phyloP scores from a whole-genome alignment of 805 yeast species.

The Clavispora vitiphila region DNA sequence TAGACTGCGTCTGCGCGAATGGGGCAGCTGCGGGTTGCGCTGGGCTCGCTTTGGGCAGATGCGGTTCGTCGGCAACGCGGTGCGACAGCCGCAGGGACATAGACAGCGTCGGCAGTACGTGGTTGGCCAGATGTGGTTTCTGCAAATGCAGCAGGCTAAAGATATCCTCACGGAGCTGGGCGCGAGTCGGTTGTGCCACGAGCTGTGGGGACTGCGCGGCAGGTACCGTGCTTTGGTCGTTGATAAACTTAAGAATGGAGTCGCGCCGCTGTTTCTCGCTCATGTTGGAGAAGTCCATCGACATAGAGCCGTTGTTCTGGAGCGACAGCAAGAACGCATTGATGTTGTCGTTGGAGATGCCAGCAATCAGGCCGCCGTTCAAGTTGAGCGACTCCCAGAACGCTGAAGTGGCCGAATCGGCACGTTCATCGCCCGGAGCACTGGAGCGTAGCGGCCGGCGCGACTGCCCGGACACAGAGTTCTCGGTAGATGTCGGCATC shows the following conservation, averaged over 20 bases:
- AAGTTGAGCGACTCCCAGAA: slow-evolving; percentile 24
- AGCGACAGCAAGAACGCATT: slow-evolving; percentile 31
- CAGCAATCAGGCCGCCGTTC: slow-evolving; percentile 26
- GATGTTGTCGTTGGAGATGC: slow-evolving; percentile 26
- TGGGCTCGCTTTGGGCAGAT: slow-evolving; percentile 38
- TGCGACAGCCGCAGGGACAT: slow-evolving; percentile 28
- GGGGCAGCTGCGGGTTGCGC: neutral
- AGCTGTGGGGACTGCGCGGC: slow-evolving; percentile 3
- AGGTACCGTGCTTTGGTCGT: slow-evolving; percentile 22
- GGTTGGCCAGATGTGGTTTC: slow-evolving; percentile 11
- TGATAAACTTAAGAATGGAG: slow-evolving; percentile 33
- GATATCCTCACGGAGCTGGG: slow-evolving; percentile 30
- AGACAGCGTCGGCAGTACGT: slow-evolving; percentile 33
- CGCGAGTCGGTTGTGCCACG: neutral
- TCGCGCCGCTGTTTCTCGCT: slow-evolving; percentile 37
- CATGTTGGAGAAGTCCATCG: slow-evolving; percentile 33
- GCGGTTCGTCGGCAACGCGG: slow-evolving; percentile 30
- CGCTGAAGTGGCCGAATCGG: slow-evolving; percentile 7
- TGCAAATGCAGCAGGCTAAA: slow-evolving; percentile 20
- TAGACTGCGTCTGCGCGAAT: slow-evolving; percentile 1
- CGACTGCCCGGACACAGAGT: slow-evolving; percentile 27
- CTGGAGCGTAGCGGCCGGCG: slow-evolving; percentile 4
- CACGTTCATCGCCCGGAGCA: slow-evolving; percentile 4
- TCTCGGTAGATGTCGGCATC: slow-evolving; percentile 30
- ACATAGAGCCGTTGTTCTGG: slow-evolving; percentile 29